These are phyloP conservation scores for Gonium pectorale DNA, from an alignment of 139 green algal genomes.

Conservation along the genomic window DNA sequence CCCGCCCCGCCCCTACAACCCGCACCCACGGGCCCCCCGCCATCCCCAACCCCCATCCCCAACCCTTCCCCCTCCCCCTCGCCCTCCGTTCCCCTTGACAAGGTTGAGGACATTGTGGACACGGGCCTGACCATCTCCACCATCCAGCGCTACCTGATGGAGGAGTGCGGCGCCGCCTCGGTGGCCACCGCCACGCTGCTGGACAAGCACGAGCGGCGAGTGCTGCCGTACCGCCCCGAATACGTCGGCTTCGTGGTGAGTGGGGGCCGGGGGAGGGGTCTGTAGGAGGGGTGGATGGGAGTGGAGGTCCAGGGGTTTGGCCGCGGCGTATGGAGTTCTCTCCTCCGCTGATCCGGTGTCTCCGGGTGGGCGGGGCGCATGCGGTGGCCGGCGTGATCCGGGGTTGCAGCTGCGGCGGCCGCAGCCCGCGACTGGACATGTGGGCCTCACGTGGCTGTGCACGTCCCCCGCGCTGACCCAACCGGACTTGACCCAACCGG, in stretches of 20 bases:
- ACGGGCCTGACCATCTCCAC: slow-evolving; percentile 72
- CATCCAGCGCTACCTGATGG: slow-evolving; percentile 1
- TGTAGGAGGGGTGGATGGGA: background rate
- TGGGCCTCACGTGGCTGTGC: too few species aligned
- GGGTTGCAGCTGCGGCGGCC: too few species aligned
- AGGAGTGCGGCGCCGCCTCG: slow-evolving; percentile 46
- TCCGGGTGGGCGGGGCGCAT: too few species aligned
- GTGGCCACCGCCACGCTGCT: slow-evolving; percentile 71
- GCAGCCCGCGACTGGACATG: too few species aligned
- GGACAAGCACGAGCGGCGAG: slow-evolving; percentile 78
- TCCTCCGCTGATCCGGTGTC: too few species aligned
- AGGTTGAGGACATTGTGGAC: slow-evolving; percentile 96
- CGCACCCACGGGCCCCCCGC: background rate
- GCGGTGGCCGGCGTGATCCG: too few species aligned
- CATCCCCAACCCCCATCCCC: too few species aligned
- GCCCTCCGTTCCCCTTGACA: background rate
- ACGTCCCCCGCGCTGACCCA: too few species aligned
- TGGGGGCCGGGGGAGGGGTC: background rate
- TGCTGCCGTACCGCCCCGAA: slow-evolving; percentile 65
- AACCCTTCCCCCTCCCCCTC: background rate
- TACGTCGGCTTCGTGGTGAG: slow-evolving; percentile 75
- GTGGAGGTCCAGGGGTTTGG: too few species aligned
- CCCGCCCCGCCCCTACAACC: background rate
- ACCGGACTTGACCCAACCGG: too few species aligned
- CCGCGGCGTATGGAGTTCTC: too few species aligned